phyloP scores from a whole-genome alignment of 192 early-diverging fungal genomes.

The Coemansia sp. region DNA sequence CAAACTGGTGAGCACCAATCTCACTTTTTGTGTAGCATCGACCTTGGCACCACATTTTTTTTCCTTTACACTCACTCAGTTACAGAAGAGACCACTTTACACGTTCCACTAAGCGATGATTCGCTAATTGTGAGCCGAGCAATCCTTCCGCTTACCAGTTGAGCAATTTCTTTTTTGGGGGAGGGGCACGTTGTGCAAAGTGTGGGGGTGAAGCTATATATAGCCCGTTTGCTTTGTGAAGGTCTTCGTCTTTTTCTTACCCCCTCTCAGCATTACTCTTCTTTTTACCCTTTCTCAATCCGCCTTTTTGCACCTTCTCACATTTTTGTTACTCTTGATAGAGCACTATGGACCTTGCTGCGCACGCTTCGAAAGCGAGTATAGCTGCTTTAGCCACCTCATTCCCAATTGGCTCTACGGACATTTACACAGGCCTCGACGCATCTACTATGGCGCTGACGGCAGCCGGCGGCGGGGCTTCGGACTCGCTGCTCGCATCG shows the following conservation, averaged over 20 bases:
- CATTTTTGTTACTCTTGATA: neutral
- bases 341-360: slow-evolving; percentile 7
- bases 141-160: neutral
- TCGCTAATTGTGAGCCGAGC: neutral
- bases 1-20: slow-evolving; percentile 25
- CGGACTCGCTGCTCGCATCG: slow-evolving; percentile 52
- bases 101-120: neutral
- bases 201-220: neutral
- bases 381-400: neutral
- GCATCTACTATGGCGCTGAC: slow-evolving; percentile 6
- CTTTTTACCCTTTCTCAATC: neutral
- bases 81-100: neutral
- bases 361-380: neutral
- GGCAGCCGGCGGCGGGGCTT: slow-evolving; percentile 7
- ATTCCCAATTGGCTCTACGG: neutral
- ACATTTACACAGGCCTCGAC: slow-evolving; percentile 7
- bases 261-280: neutral
- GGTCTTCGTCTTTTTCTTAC: neutral
- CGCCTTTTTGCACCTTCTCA: neutral
- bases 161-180: neutral
- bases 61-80: neutral
- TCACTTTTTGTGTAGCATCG: neutral
- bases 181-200: neutral
- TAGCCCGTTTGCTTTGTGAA: neutral
- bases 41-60: neutral